Percentiles rank a stretch among this genome's conserved stretches.
Evolutionary conservation across 805 yeast genomes (phyloP).

Genomic region (Saccharomycopsis fermentans): DNA sequence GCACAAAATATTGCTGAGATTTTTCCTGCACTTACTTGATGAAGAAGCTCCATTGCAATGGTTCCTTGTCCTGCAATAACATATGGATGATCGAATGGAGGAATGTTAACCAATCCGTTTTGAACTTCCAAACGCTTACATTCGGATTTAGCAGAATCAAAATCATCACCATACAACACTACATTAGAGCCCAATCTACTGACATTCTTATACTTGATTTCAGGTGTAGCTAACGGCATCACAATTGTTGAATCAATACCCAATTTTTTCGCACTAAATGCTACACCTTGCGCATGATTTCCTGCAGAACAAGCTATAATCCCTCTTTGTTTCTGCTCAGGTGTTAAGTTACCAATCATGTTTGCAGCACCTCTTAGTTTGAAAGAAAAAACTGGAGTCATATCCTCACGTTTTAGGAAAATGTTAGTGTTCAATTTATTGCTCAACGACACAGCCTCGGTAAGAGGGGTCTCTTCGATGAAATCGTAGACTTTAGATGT

Average conservation of each 20-base stretch:
- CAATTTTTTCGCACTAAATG: constrained; percentile 75
- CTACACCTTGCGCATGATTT: constrained; percentile 98
- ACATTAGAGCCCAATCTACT: constrained; percentile 90
- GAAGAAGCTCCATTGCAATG: constrained; percentile 81
- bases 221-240: constrained; percentile 96
- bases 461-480: constrained; percentile 79
- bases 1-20: constrained; percentile 84
- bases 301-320: constrained; percentile 99
- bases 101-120: constrained; percentile 76
- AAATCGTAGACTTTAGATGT: constrained; percentile 94
- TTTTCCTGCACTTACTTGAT: constrained; percentile 72
- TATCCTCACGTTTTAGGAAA: constrained; percentile 80
- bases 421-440: constrained; percentile 69
- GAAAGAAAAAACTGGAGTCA: constrained; percentile 90
- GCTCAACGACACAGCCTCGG: constrained; percentile 64
- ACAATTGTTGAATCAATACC: constrained; percentile 93
- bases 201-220: constrained; percentile 87
- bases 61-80: constrained; percentile 99
- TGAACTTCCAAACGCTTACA: constrained; percentile 62
- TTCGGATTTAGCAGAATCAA: constrained; percentile 89
- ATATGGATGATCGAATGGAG: constrained; percentile 98
- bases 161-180: constrained; percentile 86
- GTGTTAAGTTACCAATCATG: constrained; percentile 76
- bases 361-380: constrained; percentile 96
- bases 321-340: constrained; percentile 58